Base-by-base conservation (phyloP, 352 stramenopile species). In the Pythium diclinum region DNA sequence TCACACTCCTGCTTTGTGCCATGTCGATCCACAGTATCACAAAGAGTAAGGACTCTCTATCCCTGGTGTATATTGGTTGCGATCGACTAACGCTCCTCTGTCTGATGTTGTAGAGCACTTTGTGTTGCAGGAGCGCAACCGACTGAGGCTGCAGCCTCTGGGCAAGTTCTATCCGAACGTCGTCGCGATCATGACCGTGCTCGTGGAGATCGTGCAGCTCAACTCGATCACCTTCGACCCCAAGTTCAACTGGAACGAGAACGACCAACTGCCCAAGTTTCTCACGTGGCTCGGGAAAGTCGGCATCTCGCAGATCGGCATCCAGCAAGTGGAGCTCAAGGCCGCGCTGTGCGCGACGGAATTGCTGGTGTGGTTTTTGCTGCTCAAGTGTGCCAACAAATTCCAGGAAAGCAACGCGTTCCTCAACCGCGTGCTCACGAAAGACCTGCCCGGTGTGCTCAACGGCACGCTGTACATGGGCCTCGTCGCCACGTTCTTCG, bases 311-410 rank as follows among this genome's bases (percentile, higher is more conserved):
- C 47, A 78, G 21, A 62, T 89, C 11, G 72, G 76, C 11, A 68
- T 86, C 52, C 59, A 56, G 13, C 62, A 79, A 32, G 56, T 83
- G 14, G 65, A 78, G 33, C 56, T 81, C 38, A 83, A 83, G 61
- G 74, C 67, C 10, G 32, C 67, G 16, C n/a, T 77, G n/a, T 76
- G 62, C 42, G 59, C 69, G 0, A 4, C 69, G 2, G 49, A 69
- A 36, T 57, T 89, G 14, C 2, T 71, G 9, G 28, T 68, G 8
- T 89, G 76, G 73, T 73, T 84, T 42, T n/a, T 87, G 19, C 57
- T 85, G 55, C 60, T 89, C 59, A 89, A 89, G 65, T 82, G 77
- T n/a, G 74, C 77, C 16, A 89, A 89, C 74, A 84, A 84, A 49
- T 89, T 89, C 63, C 80, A 81, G 54, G 78, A 89, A 33, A 84